A percentile compares a stretch with the other conserved stretches of the same genome.
Conservation (phyloP, 2,329 filamentous ascomycete genomes). For the Aureobasidium sp. region DNA sequence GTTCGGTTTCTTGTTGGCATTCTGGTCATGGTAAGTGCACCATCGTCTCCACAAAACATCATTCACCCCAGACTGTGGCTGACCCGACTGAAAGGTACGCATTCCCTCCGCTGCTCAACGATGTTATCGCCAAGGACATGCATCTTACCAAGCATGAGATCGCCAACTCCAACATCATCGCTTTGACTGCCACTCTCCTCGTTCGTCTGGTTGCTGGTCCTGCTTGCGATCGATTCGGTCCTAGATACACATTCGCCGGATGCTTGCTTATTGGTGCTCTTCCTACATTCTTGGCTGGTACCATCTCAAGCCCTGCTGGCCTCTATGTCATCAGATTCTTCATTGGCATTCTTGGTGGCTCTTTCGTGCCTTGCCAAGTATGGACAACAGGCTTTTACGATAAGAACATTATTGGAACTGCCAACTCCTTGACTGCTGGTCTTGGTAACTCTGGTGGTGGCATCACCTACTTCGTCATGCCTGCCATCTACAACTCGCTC, state of each 20-base stretch:
- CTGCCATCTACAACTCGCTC: slow-evolving; percentile 76
- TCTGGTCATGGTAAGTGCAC: slow-evolving; percentile 63
- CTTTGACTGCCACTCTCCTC: slow-evolving; percentile 65
- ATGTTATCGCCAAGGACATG: slow-evolving; percentile 75
- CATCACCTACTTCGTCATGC: slow-evolving; percentile 91
- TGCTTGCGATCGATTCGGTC: slow-evolving; percentile 77
- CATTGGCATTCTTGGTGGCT: slow-evolving; percentile 69
- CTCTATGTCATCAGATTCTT: slow-evolving; percentile 73
- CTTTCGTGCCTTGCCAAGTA: slow-evolving; percentile 81
- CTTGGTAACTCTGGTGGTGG: slow-evolving; percentile 85
- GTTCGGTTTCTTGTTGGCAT: slow-evolving; percentile 79
- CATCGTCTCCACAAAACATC: background rate
- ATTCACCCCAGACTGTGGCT: background rate
- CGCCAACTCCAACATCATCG: slow-evolving; percentile 86
- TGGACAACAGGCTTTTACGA: slow-evolving; percentile 93
- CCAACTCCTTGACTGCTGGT: slow-evolving; percentile 77
- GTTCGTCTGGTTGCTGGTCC: slow-evolving; percentile 74
- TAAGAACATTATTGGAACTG: slow-evolving; percentile 82
- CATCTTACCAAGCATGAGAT: slow-evolving; percentile 63
- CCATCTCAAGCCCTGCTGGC: slow-evolving; percentile 60
- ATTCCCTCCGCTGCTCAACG: slow-evolving; percentile 73
- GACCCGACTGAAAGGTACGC: slow-evolving; percentile 56
- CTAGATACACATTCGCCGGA: slow-evolving; percentile 71
- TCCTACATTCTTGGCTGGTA: slow-evolving; percentile 74
- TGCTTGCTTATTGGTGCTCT: slow-evolving; percentile 71